Conservation (phyloP, 352 stramenopile species). For the Phytophthora chlamydospora region DNA sequence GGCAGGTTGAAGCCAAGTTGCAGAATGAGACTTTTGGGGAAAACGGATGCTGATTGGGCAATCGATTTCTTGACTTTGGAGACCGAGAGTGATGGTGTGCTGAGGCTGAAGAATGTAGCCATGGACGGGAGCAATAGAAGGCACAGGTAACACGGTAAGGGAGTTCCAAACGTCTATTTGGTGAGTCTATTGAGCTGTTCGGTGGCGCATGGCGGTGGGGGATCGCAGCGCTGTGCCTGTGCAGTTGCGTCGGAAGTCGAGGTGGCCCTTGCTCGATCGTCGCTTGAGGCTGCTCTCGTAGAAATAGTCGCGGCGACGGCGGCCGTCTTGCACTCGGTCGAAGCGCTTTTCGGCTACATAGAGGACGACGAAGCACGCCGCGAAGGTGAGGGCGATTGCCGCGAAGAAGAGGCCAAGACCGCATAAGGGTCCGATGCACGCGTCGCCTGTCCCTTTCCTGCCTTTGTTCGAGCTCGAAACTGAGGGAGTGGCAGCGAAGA, state of each 20-base stretch:
- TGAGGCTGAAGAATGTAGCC: too few relatives aligned
- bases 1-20: conserved; percentile 19
- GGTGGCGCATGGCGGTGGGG: conserved; percentile 13
- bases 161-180: conserved; percentile 9
- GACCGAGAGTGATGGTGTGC: too few relatives aligned
- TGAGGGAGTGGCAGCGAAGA: conserved; percentile 18
- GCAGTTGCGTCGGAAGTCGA: conserved; percentile 27
- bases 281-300: conserved; percentile 28
- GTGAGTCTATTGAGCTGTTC: conserved; percentile 20
- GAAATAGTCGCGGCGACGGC: conserved; percentile 28
- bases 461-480: conserved; percentile 25
- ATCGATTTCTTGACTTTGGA: too few relatives aligned
- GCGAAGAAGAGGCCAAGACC: conserved; percentile 50
- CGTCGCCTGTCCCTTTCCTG: conserved; percentile 33
- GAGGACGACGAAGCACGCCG: conserved; percentile 41
- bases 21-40: conserved; percentile 18
- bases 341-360: conserved; percentile 47
- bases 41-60: conserved; percentile 27
- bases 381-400: conserved; percentile 41
- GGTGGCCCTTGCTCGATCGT: conserved; percentile 20
- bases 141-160: too few relatives aligned
- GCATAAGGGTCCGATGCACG: conserved; percentile 45
- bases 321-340: conserved; percentile 28
- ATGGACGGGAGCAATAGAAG: too few relatives aligned
- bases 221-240: conserved; percentile 18